A percentile compares a stretch with the other conserved stretches of the same genome.
These are phyloP conservation scores for Quercus dentata DNA, from an alignment of 306 rosid species.

Conservation along the genomic window DNA sequence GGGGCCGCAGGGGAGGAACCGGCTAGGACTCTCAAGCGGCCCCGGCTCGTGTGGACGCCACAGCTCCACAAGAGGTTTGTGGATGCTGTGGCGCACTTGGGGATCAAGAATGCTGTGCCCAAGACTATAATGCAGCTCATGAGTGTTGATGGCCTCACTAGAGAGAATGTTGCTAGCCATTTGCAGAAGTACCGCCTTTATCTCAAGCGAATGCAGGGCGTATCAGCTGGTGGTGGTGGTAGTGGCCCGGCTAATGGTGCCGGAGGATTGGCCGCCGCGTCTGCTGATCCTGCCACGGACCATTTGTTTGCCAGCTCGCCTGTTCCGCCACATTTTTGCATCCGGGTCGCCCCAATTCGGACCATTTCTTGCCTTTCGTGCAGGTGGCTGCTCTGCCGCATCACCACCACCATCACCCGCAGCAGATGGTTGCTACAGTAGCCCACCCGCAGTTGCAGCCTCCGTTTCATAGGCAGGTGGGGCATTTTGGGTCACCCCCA, in stretches of 20 bases:
- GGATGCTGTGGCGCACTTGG: constrained; percentile 92
- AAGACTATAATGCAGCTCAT: constrained; percentile 99
- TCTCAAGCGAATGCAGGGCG: constrained; percentile 91
- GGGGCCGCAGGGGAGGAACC: constrained; percentile 89
- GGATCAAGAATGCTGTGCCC: constrained; percentile 94
- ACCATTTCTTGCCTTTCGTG: constrained; percentile 86
- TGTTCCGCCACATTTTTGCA: constrained; percentile 83
- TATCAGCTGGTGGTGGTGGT: constrained; percentile 38
- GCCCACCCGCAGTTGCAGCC: constrained; percentile 52
- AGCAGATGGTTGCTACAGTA: constrained; percentile 49
- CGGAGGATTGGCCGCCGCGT: constrained; percentile 22
- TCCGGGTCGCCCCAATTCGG: constrained; percentile 65
- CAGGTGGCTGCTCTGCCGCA: constrained; percentile 78
- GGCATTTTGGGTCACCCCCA: constrained; percentile 89
- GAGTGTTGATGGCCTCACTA: constrained; percentile 95
- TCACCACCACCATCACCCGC: constrained; percentile 77
- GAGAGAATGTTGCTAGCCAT: constrained; percentile 97
- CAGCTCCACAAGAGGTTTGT: constrained; percentile 96
- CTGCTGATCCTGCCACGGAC: constrained; percentile 73
- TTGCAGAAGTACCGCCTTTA: constrained; percentile 93
- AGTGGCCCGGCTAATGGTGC: constrained; percentile 39
- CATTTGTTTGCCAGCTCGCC: constrained; percentile 90
- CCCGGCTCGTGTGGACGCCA: constrained; percentile 96
- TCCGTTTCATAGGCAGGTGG: constrained; percentile 73
- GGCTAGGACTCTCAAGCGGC: constrained; percentile 90